Conservation (phyloP, 106 monocot genomes). For the Dendrobium nobile region DNA sequence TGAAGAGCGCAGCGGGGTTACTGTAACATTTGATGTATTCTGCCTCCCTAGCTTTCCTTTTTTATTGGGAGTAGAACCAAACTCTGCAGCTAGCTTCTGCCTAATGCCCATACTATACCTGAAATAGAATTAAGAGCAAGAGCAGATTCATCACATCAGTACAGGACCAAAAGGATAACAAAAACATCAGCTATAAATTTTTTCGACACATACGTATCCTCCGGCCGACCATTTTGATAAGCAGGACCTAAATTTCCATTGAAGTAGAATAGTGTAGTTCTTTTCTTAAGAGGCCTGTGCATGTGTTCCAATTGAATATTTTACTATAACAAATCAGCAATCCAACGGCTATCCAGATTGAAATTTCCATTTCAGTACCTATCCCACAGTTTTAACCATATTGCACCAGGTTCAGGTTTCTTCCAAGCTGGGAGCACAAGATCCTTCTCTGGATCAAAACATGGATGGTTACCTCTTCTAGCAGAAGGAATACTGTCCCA, state of each 20-base stretch:
- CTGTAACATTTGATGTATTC: constrained; percentile 51
- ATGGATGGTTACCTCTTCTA: constrained; percentile 83
- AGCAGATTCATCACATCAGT: background rate
- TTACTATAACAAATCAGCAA: background rate
- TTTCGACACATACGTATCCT: constrained; percentile 56
- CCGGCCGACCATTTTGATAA: constrained; percentile 73
- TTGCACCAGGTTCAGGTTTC: constrained; percentile 47
- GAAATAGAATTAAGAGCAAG: constrained; percentile 13
- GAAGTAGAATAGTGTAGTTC: constrained; percentile 85
- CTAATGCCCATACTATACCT: constrained; percentile 96
- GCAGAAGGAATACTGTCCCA: constrained; percentile 66
- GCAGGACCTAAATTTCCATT: constrained; percentile 93
- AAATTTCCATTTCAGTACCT: constrained; percentile 32
- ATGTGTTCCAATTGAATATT: constrained; percentile 7
- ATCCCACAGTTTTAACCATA: constrained; percentile 65
- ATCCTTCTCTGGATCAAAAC: constrained; percentile 93
- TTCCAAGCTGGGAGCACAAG: constrained; percentile 96
- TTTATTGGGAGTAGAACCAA: constrained; percentile 76
- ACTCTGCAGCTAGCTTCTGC: constrained; percentile 76
- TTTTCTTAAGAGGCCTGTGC: constrained; percentile 46
- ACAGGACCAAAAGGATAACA: background rate
- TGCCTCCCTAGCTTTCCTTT: constrained; percentile 81
- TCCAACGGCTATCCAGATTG: background rate
- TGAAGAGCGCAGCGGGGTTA: constrained; percentile 48
- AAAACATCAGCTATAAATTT: background rate